Conservation (phyloP, 345 rosid species). For the Bruguiera parviflora region DNA sequence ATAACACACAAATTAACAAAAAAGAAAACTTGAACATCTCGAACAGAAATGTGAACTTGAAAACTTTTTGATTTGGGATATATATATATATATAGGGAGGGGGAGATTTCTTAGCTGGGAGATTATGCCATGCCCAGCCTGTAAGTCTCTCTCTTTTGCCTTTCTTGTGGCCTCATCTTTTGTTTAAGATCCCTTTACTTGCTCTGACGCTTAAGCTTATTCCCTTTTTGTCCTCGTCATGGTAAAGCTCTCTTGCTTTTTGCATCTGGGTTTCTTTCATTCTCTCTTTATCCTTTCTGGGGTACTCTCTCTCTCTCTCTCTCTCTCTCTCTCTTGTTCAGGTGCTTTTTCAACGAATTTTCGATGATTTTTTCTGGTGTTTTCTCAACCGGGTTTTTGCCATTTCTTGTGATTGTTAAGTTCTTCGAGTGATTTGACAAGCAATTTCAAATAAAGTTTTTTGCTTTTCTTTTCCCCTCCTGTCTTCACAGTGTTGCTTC, state of each 20-base stretch:
- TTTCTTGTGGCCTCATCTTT: neutral
- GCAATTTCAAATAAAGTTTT: constrained; percentile 15
- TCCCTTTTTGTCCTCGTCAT: constrained; percentile 14
- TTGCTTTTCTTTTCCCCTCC: neutral
- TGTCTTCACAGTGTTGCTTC: neutral
- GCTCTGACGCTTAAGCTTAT: neutral
- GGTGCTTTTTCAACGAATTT: constrained; percentile 14
- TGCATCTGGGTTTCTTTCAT: constrained; percentile 18
- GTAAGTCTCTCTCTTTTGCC: constrained; percentile 47
- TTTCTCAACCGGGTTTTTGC: constrained; percentile 24
- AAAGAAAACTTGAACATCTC: too few relatives aligned
- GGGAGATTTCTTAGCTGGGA: constrained; percentile 44
- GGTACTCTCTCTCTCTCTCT: neutral
- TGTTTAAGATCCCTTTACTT: constrained; percentile 5
- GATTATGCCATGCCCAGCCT: constrained; percentile 52
- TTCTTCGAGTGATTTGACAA: constrained; percentile 1
- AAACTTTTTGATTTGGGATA: too few relatives aligned
- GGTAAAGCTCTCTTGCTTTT: constrained; percentile 28
- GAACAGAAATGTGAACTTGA: too few relatives aligned
- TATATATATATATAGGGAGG: neutral
- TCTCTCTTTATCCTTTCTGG: constrained; percentile 21
- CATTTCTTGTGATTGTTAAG: constrained; percentile 16
- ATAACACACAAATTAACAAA: too few relatives aligned
- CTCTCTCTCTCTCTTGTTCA: constrained; percentile 1
- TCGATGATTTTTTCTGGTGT: neutral